These are phyloP conservation scores for Calonectria montana DNA, from an alignment of 2,329 filamentous ascomycete species.

Conservation along the genomic window DNA sequence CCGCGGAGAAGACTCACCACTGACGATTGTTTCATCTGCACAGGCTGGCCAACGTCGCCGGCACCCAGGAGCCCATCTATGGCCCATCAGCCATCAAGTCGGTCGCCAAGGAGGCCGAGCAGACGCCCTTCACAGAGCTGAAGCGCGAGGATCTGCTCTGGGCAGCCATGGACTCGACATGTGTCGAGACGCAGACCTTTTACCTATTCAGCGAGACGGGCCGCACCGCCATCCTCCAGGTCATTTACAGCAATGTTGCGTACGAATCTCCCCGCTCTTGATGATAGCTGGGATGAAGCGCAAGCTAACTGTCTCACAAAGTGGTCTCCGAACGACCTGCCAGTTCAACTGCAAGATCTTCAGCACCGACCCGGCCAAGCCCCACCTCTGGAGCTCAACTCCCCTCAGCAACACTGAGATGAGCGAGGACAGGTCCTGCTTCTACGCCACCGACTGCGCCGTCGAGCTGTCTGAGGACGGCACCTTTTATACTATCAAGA, in stretches of 20 bases:
- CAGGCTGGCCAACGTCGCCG: slow-evolving; percentile 83
- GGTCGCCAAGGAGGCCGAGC: slow-evolving; percentile 83
- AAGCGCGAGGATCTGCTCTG: slow-evolving; percentile 85
- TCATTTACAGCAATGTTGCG: slow-evolving; percentile 98
- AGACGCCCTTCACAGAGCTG: slow-evolving; percentile 83
- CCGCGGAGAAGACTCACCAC: slow-evolving; percentile 26
- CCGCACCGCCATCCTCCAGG: slow-evolving; percentile 81
- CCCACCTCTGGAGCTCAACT: slow-evolving; percentile 86
- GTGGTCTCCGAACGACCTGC: slow-evolving; percentile 87
- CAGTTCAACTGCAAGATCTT: slow-evolving; percentile 98
- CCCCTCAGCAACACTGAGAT: slow-evolving; percentile 84
- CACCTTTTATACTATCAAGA: slow-evolving; percentile 88
- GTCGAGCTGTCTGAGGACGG: slow-evolving; percentile 89
- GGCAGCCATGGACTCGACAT: slow-evolving; percentile 83
- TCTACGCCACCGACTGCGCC: slow-evolving; percentile 88
- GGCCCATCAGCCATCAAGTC: slow-evolving; percentile 88
- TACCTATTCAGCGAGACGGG: slow-evolving; percentile 88
- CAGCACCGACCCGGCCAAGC: slow-evolving; percentile 77
- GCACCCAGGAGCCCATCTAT: slow-evolving; percentile 96
- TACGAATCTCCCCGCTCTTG: slow-evolving; percentile 58
- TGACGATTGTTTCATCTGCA: slow-evolving; percentile 32
- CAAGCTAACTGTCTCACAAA: slow-evolving; percentile 51
- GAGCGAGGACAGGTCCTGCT: slow-evolving; percentile 83
- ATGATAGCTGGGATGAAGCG: background rate
- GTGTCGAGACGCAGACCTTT: slow-evolving; percentile 95